Evolutionary conservation across 345 rosid genomes (phyloP), one percentile per base, ranked within the genome.

Genomic region (Bruguiera gymnorhiza): DNA sequence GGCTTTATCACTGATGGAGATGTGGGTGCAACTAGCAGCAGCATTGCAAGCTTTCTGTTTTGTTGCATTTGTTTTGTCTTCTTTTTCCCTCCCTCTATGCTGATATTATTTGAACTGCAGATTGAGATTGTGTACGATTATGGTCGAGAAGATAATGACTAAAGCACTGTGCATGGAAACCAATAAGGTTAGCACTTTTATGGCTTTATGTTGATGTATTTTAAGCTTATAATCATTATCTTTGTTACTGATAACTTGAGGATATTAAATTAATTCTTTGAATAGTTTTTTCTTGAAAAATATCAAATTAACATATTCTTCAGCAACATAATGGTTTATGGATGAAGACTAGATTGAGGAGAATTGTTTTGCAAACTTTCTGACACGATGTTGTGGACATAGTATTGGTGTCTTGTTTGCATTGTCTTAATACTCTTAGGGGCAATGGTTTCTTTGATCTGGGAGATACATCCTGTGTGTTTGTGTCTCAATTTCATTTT

Each of bases 131-230:
- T 82, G 37, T 94, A 91, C 69, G 48, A 94, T 84, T 94, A 82
- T 86, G 98, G 97, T 65, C 86, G 79, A 74, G 98, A 93, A 80
- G 94, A 86, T 75, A 89, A 89, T 79, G 90, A 76, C 74, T 86
- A 76, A 76, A 62, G 27, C 69, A 13, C 66, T 48, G 53, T 56
- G 16, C 21, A 68, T 65, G 51, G 18, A 43, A 43, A 3, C 50
- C 50, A 43, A 43, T 2, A 13, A 85, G 92, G 86, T 87, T 62
- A 67, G 80, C 43, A 55, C 63, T 76, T 6, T 65, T 6, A 21
- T 64, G 18, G 50, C 50, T 13, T 15, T 43, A 13, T 13, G 18
- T 43, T 43, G 50, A 3, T 43, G 4, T 43, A 10, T 39, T 10
- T 11, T 39, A 39, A 39, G 16, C 46, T 39, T 39, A 39, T 9